Base-by-base conservation (phyloP, 2,329 filamentous ascomycete genomes). In the Nemania sp. region DNA sequence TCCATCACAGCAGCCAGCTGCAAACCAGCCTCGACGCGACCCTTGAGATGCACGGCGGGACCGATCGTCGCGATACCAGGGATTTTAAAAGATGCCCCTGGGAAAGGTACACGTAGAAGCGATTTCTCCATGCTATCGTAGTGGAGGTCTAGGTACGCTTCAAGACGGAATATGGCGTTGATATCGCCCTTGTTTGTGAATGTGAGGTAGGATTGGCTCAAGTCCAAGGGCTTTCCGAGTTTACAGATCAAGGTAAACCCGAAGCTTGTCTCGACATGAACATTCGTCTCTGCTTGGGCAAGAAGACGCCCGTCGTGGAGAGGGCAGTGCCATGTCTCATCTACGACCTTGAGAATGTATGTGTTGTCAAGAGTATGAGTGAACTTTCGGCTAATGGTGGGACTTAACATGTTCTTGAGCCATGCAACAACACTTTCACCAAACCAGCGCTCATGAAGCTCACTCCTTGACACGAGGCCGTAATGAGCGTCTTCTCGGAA, bases 391-490 rank as follows among this genome's bases (percentile, higher is more conserved):
- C n/a, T 15, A 8, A 53, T 45, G 2, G 27, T 61, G 76, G 52
- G 79, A 75, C 51, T 71, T 69, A 29, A 64, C 57, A 20, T 72
- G 67, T 15, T 69, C 62, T 20, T 49, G 1, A 64, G 53, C 64
- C 64, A 66, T 8, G 27, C 51, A 13, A 66, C 13, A 5, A 66
- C 29, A 24, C 32, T 41, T 2, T 5, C 15, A 1, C 64, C 64
- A n/a, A 66, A 66, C 62, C 78, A 81, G 1, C 79, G 77, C 69
- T 79, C 74, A 61, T 81, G 75, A 1, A 82, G 66, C 13, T 81
- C 76, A 3, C 72, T 68, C 6, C 20, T 13, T 24, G 41, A 61
- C 10, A 64, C 62, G n/a, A 80, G 51, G 3, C 62, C 73, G 10
- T 4, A 52, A 54, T 81, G 76, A 22, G 67, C 65, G 67, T 78